Evolutionary conservation across 352 stramenopile species (phyloP), one percentile per base, ranked within the genome.

Genomic region (Globisporangium splendens): DNA sequence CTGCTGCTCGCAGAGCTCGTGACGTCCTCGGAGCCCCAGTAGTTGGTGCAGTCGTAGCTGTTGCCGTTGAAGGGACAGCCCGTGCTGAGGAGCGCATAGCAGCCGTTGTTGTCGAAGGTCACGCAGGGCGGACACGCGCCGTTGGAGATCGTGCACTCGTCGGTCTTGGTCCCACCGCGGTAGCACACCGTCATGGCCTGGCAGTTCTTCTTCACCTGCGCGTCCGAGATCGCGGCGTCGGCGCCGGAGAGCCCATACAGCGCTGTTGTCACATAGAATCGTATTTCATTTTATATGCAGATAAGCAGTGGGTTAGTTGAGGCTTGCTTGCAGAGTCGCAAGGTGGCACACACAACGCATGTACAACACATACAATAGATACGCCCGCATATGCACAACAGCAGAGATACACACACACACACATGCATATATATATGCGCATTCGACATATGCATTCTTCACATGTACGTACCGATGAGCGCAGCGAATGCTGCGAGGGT

Each of bases 51-150:
- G 58, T 79, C 65, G 15, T 50, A 52, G 11, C 71, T 31, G 2
- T 2, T 31, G 24, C n/a, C n/a, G n/a, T 31, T 62, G 15, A 79
- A 83, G 4, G 38, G 1, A 15, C 74, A 83, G 6, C 21, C 54
- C 47, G 49, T 56, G 24, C 55, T 50, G 2, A 55, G 2, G 22
- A 42, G 1, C 21, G 69, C 50, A 41, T 61, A 84, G 62, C 72
- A 84, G 11, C 43, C 54, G 21, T 44, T 61, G 62, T 70, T 61
- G 1, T 65, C 42, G 18, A 81, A 72, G 5, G 50, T 61, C 21
- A 79, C 42, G 49, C 75, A 84, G 4, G 65, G 41, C 14, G 75
- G 75, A 22, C 75, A 84, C 12, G 47, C 54, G 8, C 50, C 24
- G 15, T 58, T 54, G n/a, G 31, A 11, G 42, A 77, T 62, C 10